Conservation (phyloP, 495 filamentous ascomycete species). For the Tuber calosporum region DNA sequence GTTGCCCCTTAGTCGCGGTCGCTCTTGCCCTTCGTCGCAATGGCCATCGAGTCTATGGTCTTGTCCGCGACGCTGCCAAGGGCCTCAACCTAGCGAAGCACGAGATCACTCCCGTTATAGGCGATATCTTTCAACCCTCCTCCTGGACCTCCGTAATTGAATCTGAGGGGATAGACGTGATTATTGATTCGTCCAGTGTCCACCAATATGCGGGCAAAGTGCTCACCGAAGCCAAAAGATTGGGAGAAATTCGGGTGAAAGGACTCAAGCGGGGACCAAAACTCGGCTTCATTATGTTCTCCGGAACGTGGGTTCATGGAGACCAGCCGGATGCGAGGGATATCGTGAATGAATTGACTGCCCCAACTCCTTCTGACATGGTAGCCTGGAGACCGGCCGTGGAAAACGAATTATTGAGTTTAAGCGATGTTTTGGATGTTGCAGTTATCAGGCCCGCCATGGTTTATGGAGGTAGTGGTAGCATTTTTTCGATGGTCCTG, state of each 20-base stretch:
- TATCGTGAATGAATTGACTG: conserved; percentile 5
- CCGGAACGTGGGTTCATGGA: conserved; percentile 12
- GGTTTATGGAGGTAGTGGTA: conserved; percentile 5
- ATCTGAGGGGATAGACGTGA: neutral
- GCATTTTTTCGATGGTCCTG: neutral
- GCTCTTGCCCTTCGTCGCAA: conserved; percentile 12
- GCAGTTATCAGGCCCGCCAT: conserved; percentile 3
- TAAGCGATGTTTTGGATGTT: conserved; percentile 8
- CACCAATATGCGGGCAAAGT: neutral
- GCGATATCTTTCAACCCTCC: conserved; percentile 28
- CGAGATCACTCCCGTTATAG: conserved; percentile 52
- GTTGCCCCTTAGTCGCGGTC: neutral
- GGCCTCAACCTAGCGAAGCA: conserved; percentile 42
- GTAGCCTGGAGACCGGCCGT: conserved; percentile 6
- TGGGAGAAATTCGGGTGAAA: neutral
- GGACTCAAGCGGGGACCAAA: conserved; percentile 6
- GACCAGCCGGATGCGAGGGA: neutral
- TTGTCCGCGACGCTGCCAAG: conserved; percentile 1
- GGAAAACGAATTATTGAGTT: conserved; percentile 5
- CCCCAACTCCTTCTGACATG: neutral
- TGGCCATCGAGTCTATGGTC: conserved; percentile 11
- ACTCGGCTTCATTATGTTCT: conserved; percentile 3
- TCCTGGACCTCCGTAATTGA: conserved; percentile 5
- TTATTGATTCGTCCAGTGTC: neutral
- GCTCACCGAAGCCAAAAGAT: neutral